A percentile compares a stretch with the other conserved stretches of the same genome.
Conservation (phyloP, 108 stramenopile species). For the Poteriospumella lacustris region DNA sequence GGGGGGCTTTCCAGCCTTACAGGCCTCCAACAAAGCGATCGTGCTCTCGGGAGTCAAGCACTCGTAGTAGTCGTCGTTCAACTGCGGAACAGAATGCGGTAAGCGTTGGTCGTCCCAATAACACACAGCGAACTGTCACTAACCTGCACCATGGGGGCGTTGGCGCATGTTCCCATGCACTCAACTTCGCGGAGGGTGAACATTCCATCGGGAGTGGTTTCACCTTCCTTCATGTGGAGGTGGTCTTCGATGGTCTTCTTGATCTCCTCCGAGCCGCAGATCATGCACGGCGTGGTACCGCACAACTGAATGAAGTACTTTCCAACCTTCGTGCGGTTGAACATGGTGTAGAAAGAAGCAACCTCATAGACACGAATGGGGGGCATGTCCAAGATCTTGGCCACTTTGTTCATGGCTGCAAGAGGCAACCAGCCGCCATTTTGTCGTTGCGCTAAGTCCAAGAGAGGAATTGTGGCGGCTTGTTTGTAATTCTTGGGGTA, state of each 20-base stretch:
- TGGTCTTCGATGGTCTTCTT: slow-evolving; percentile 88
- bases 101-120: no score
- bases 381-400: slow-evolving; percentile 75
- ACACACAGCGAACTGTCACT: slow-evolving; percentile 55
- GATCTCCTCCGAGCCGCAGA: slow-evolving; percentile 95
- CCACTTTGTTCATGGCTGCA: slow-evolving; percentile 98
- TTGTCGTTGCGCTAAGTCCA: slow-evolving; percentile 61
- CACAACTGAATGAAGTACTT: slow-evolving; percentile 98
- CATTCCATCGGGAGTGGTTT: slow-evolving; percentile 89
- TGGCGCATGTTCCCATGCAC: slow-evolving; percentile 99
- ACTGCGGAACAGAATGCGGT: neutral
- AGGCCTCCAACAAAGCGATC: slow-evolving; percentile 83
- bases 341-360: slow-evolving; percentile 99
- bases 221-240: slow-evolving; percentile 60
- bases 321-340: slow-evolving; percentile 97
- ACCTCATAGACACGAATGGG: slow-evolving; percentile 95
- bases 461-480: slow-evolving; percentile 62
- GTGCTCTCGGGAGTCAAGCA: slow-evolving; percentile 92
- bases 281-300: slow-evolving; percentile 99
- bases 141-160: slow-evolving; percentile 99
- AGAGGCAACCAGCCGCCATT: slow-evolving; percentile 95
- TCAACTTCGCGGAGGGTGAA: slow-evolving; percentile 98
- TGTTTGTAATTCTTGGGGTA: slow-evolving; percentile 98
- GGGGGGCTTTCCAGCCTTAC: slow-evolving; percentile 76
- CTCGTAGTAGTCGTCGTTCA: slow-evolving; percentile 89